Evolutionary conservation across 768 basidiomycete genomes (phyloP).

Genomic region (Trametes meyenii): DNA sequence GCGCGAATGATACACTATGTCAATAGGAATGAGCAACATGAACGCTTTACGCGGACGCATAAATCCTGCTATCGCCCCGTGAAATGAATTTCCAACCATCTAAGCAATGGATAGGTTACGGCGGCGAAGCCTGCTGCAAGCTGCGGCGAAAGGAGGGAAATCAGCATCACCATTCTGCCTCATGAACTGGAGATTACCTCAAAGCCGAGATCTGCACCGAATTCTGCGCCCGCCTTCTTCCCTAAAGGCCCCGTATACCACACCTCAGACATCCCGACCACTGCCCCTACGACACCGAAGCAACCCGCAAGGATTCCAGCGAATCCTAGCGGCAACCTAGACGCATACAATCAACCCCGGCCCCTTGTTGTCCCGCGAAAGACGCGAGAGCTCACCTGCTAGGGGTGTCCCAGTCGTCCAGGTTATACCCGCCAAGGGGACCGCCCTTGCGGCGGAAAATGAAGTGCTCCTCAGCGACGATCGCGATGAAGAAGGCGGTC

Average conservation of each 20-base stretch:
- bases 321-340: constrained; percentile 49
- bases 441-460: constrained; percentile 48
- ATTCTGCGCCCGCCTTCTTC: constrained; percentile 42
- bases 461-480: constrained; percentile 53
- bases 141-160: constrained; percentile 23
- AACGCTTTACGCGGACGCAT: neutral
- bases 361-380: neutral
- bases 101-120: constrained; percentile 48
- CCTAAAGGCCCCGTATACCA: constrained; percentile 59
- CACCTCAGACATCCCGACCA: constrained; percentile 54
- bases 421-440: constrained; percentile 51
- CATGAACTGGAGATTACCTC: constrained; percentile 41
- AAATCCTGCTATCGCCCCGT: constrained; percentile 38
- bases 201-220: constrained; percentile 57
- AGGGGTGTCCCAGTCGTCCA: constrained; percentile 50
- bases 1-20: neutral
- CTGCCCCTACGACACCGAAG: constrained; percentile 51
- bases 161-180: neutral
- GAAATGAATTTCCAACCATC: constrained; percentile 51
- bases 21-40: neutral
- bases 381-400: constrained; percentile 33
- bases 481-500: constrained; percentile 51
- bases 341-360: neutral
- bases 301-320: constrained; percentile 51
- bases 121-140: constrained; percentile 50